phyloP scores from a whole-genome alignment of 2,329 filamentous ascomycete genomes.

The Pestalotiopsis fici region DNA sequence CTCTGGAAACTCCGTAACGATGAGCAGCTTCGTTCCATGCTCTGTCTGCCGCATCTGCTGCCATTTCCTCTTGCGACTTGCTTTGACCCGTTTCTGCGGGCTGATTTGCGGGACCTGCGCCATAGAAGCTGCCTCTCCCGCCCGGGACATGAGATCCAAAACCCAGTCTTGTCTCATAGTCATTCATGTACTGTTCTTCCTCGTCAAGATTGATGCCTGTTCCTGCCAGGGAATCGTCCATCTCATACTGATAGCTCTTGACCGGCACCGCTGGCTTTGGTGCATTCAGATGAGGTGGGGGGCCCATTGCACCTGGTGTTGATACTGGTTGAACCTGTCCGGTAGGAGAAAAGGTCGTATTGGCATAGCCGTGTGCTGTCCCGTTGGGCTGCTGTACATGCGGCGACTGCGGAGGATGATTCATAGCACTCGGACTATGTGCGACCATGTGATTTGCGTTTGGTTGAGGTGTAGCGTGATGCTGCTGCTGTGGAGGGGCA shows the following conservation, averaged over 20 bases:
- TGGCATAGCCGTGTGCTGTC: slow-evolving; percentile 20
- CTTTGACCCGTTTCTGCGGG: slow-evolving; percentile 46
- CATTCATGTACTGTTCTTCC: slow-evolving; percentile 80
- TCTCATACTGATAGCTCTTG: slow-evolving; percentile 68
- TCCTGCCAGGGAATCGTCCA: slow-evolving; percentile 80
- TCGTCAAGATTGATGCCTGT: slow-evolving; percentile 86
- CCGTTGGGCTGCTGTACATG: slow-evolving; percentile 30
- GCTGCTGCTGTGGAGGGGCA: background rate
- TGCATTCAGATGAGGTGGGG: slow-evolving; percentile 35
- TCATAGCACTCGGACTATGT: background rate
- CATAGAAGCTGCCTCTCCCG: slow-evolving; percentile 60
- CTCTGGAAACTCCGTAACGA: slow-evolving; percentile 58
- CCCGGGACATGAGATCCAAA: slow-evolving; percentile 58
- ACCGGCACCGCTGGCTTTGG: slow-evolving; percentile 58
- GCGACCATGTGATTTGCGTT: background rate
- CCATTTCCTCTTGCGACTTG: slow-evolving; percentile 62
- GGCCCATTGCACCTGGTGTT: slow-evolving; percentile 31
- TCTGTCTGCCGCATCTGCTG: slow-evolving; percentile 64
- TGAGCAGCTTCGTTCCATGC: slow-evolving; percentile 68
- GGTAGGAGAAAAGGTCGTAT: slow-evolving; percentile 27
- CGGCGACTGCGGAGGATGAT: slow-evolving; percentile 50
- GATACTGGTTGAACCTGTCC: slow-evolving; percentile 15
- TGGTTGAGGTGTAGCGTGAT: background rate
- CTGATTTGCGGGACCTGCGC: slow-evolving; percentile 67
- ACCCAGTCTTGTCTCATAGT: slow-evolving; percentile 56